These are phyloP conservation scores for Clarireedia homoeocarpa DNA, from an alignment of 2,329 filamentous ascomycete species.

Conservation along the genomic window DNA sequence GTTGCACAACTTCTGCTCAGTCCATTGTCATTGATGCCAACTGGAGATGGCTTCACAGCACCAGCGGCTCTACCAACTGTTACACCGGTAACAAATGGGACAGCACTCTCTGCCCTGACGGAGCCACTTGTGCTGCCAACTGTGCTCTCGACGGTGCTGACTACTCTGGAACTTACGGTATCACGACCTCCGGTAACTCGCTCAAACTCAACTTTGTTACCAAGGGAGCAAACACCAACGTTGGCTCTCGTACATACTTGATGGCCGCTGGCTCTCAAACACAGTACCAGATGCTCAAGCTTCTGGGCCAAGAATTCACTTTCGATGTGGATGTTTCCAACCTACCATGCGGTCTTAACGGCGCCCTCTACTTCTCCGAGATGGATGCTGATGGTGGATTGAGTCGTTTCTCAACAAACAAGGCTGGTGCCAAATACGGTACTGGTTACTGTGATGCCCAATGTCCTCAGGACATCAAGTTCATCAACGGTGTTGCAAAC, in stretches of 20 bases:
- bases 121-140: constrained; percentile 38
- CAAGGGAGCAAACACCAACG: constrained; percentile 36
- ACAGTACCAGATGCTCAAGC: constrained; percentile 58
- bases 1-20: constrained; percentile 40
- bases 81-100: constrained; percentile 38
- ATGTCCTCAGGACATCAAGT: constrained; percentile 32
- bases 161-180: constrained; percentile 45
- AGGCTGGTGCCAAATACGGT: constrained; percentile 43
- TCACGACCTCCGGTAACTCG: constrained; percentile 44
- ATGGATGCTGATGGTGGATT: constrained; percentile 58
- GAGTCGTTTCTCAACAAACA: constrained; percentile 42
- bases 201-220: constrained; percentile 53
- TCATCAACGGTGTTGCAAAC: constrained; percentile 48
- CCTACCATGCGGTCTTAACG: constrained; percentile 64
- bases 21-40: constrained; percentile 48
- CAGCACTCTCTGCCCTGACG: constrained; percentile 35
- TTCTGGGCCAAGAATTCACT: constrained; percentile 62
- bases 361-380: constrained; percentile 58
- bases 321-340: constrained; percentile 67
- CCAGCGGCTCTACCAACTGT: constrained; percentile 34
- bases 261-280: constrained; percentile 46
- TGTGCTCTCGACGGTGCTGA: constrained; percentile 49
- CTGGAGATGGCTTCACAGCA: constrained; percentile 51
- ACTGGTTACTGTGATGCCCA: constrained; percentile 17
- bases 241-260: constrained; percentile 55